Conservation (phyloP, 208 protist genomes). For the Trypanosoma grayi region DNA sequence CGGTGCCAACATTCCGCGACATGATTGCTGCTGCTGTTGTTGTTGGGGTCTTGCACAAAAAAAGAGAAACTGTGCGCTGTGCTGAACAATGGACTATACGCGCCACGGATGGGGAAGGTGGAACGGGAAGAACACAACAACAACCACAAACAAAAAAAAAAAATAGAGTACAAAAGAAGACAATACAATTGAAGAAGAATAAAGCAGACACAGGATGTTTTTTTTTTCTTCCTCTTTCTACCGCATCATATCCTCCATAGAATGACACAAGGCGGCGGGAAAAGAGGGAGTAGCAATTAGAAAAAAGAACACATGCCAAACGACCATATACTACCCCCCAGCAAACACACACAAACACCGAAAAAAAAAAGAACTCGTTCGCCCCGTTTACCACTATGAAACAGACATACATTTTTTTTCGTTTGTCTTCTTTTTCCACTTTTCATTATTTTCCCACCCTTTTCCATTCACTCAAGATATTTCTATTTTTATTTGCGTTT, state of each 20-base stretch:
- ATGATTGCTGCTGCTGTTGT: conserved; percentile 32
- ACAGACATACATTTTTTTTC: neutral
- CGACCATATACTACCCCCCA: too few relatives aligned
- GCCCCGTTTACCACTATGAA: neutral
- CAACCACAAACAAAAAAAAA: conserved; percentile 3
- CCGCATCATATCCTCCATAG: too few relatives aligned
- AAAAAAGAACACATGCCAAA: too few relatives aligned
- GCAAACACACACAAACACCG: neutral
- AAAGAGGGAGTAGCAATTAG: too few relatives aligned
- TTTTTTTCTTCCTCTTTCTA: too few relatives aligned
- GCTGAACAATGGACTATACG: neutral
- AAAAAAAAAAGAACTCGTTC: neutral
- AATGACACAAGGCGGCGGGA: too few relatives aligned
- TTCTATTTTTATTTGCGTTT: too few relatives aligned
- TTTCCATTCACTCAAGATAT: neutral
- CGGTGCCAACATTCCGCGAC: conserved; percentile 61
- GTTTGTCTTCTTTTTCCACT: neutral
- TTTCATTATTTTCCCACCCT: neutral
- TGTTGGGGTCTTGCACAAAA: neutral
- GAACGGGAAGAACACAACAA: neutral
- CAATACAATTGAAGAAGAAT: too few relatives aligned
- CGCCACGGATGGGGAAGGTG: neutral
- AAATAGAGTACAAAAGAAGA: neutral
- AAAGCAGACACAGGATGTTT: too few relatives aligned
- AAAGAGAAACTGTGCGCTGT: neutral